Evolutionary conservation across 768 basidiomycete genomes (phyloP), one percentile per base, ranked within the genome.

Genomic region (Asterophora lycoperdoides): DNA sequence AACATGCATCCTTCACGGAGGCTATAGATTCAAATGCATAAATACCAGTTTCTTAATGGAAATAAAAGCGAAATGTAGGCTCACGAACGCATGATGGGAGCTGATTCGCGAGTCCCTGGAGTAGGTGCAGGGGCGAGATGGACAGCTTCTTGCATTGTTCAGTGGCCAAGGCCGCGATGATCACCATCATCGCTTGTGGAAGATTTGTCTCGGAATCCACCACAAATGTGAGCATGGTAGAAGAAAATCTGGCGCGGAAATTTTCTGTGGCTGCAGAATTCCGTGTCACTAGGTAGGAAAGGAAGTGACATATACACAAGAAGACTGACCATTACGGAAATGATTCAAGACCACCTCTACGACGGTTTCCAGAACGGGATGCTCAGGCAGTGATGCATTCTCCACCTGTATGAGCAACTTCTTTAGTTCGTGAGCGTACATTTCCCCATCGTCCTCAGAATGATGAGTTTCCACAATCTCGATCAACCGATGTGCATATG

Each of bases 1-100:
- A 65, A 51, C 80, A 80, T 4, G 80, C 80, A 49, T 93, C 89
- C 60, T 87, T 85, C 7, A 91, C 78, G 23, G 83, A 70, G 29
- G 77, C 89, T 91, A 52, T n/a, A n/a, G n/a, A n/a, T n/a, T 37
- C 35, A 3, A n/a, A 38, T 30, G 30, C 40, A 47, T 55, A 43
- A 37, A 48, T 54, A 37, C 41, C 19, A 10, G 19, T 30, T 23
- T 8, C 33, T 5, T 36, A 20, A 36, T 39, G 43, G 30, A 23
- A 23, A 23, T 23, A 6, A 23, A 23, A 23, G n/a, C n/a, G n/a
- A n/a, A 46, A 18, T 11, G 44, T 6, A 35, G 5, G 64, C 78
- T 59, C 54, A 83, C 84, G 60, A 42, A 71, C 57, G 56, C 72
- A 75, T 2, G 57, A 59, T 11, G 55, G 48, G 8, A 86, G 54